phyloP scores from a whole-genome alignment of 2,329 filamentous ascomycete species.

The Aspergillus oerlinghausenensis region DNA sequence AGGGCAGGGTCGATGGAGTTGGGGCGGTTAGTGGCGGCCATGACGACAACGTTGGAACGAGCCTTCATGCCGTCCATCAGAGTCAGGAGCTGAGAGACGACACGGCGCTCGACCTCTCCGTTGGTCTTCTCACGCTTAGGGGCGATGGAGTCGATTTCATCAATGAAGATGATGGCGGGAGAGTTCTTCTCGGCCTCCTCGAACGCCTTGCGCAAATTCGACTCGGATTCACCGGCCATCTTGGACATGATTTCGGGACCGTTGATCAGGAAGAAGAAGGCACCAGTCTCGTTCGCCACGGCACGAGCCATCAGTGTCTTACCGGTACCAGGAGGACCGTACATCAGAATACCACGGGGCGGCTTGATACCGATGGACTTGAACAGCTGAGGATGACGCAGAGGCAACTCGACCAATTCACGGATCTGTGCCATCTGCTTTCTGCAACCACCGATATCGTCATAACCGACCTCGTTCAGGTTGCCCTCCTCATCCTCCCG shows the following conservation, averaged over 20 bases:
- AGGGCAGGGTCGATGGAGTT: slow-evolving; percentile 98
- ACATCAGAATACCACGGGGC: slow-evolving; percentile 93
- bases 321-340: slow-evolving; percentile 95
- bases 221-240: slow-evolving; percentile 99
- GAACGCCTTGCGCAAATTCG: slow-evolving; percentile 97
- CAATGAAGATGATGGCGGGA: slow-evolving; percentile 98
- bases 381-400: slow-evolving; percentile 97
- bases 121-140: slow-evolving; percentile 99
- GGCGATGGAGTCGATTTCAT: slow-evolving; percentile 98
- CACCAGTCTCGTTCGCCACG: slow-evolving; percentile 97
- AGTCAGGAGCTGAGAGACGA: slow-evolving; percentile 92
- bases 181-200: slow-evolving; percentile 99
- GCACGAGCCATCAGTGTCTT: slow-evolving; percentile 99
- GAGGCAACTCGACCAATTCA: slow-evolving; percentile 94
- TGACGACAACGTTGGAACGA: slow-evolving; percentile 95
- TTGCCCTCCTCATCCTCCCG: slow-evolving; percentile 99
- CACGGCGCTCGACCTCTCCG: slow-evolving; percentile 96
- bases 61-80: slow-evolving; percentile 99
- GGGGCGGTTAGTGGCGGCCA: slow-evolving; percentile 97
- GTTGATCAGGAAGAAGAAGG: slow-evolving; percentile 99
- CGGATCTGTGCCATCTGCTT: slow-evolving; percentile 99
- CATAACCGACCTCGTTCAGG: slow-evolving; percentile 97
- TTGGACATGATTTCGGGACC: slow-evolving; percentile 99
- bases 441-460: slow-evolving; percentile 97
- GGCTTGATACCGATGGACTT: slow-evolving; percentile 99